Evolutionary conservation across 148 eudicot genomes (phyloP), one percentile per base, ranked within the genome.

Genomic region (Chenopodium berlandieri): DNA sequence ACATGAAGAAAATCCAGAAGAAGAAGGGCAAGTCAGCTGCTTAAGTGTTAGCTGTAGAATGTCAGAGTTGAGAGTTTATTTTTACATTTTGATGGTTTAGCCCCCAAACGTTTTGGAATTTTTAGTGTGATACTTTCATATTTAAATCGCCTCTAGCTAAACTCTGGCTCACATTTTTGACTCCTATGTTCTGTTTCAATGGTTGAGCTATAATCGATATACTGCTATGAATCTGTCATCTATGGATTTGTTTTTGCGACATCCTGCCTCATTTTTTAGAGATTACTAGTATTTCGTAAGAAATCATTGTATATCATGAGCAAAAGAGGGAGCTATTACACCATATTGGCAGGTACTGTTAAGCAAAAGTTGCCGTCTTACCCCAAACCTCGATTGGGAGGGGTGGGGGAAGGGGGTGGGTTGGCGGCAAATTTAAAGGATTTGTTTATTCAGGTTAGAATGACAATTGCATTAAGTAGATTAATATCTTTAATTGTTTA

Each of bases 1-100:
- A 92, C 91, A 89, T 89, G 95, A 92, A 90, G 91, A 92, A 92
- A 81, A 80, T 92, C 84, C 95, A 92, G 80, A 86, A 73, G 84
- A 92, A 92, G 92, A 92, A 92, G 87, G 95, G 95, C 58, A 92
- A 92, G 83, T 81, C 90, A 19, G 91, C 91, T n/a, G 89, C 90
- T 79, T 87, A 84, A 86, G 52, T 40, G 1, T 78, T 68, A 12
- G 68, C 63, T 64, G 23, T 80, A 65, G 78, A 40, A 46, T 30
- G 23, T 44, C 54, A 44, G 50, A 27, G 20, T 34, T 70, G 31
- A 48, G 68, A 46, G 71, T 54, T 56, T 17, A 11, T 68, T 75
- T 63, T 71, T 32, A 31, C 56, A 32, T 80, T 31, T 46, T 13
- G 62, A 56, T 56, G 54, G 2, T 56, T 19, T 56, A 16, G 22